Evolutionary conservation across 306 rosid species (phyloP).

Genomic region (Malus fusca): DNA sequence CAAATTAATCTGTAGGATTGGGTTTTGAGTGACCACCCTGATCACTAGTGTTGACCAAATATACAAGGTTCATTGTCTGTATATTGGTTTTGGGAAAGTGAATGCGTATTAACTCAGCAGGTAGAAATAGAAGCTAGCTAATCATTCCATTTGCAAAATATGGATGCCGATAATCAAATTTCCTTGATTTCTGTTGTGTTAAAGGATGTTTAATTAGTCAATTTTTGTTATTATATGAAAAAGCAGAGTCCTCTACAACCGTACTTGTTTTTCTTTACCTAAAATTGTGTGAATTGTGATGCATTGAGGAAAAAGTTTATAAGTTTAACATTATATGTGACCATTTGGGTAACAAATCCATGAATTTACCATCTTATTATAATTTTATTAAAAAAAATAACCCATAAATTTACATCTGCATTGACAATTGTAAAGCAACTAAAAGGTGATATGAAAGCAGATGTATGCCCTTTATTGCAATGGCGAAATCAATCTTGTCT

Average conservation of each 20-base stretch:
- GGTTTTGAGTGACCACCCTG: not conserved
- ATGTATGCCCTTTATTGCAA: too few species aligned
- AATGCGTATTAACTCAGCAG: not conserved
- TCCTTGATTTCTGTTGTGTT: not conserved
- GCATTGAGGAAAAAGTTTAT: not conserved
- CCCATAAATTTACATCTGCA: too few species aligned
- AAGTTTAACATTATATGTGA: not conserved
- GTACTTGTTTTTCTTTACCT: not conserved
- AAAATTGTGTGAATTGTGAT: not conserved
- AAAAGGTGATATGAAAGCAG: not conserved
- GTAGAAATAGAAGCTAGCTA: not conserved
- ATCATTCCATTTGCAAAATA: not conserved
- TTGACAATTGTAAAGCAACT: not conserved
- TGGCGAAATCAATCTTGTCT: not conserved
- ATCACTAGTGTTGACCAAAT: not conserved
- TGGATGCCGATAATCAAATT: not conserved
- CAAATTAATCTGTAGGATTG: not conserved
- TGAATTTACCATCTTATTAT: not conserved
- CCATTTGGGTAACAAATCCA: not conserved
- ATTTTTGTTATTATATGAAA: not conserved
- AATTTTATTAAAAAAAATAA: too few species aligned
- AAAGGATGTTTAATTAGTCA: not conserved
- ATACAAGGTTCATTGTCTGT: not conserved
- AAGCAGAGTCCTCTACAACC: not conserved
- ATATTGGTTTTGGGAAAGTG: not conserved